Evolutionary conservation across 2,329 filamentous ascomycete species (phyloP), one percentile per base, ranked within the genome.

Genomic region (Alternaria brassicicola): DNA sequence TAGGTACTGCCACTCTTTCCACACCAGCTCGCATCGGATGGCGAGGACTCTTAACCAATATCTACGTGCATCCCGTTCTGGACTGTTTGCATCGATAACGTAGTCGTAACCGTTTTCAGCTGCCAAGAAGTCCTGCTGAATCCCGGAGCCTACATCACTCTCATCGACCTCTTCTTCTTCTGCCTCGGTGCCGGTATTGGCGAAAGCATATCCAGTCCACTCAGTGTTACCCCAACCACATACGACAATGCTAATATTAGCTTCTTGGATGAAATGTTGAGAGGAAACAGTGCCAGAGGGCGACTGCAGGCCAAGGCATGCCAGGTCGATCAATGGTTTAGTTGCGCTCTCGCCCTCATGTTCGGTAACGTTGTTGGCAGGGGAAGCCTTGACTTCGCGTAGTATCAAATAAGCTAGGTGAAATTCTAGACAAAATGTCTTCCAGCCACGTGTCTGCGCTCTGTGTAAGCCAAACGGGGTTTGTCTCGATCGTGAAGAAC

Each of bases 151-250:
- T 8, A n/a, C 21, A 15, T 52, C 46, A 4, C 38, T 42, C 1
- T 51, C 31, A 6, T 57, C 58, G 36, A 10, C 36, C 21, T 39
- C 33, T 35, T n/a, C 33, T 35, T 35, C 33, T 9, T 35, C 33
- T n/a, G 33, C 4, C 13, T 35, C 7, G 13, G n/a, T 17, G n/a
- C 33, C 13, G 33, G 33, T 35, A n/a, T 35, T 21, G 5, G 23
- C 15, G 23, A 63, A 58, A 7, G 42, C 41, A 33, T 55, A 57
- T 2, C 50, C 51, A 8, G 43, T 53, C 57, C 61, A 57, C 8
- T 57, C 28, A 2, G 12, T 4, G 46, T 49, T 48, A 10, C 25
- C 59, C 57, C 45, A 55, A 12, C 54, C 58, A 31, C 39, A 61
- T 6, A 61, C 23, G 2, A 61, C 48, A 8, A 61, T 17, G n/a